Evolutionary conservation across 768 basidiomycete genomes (phyloP).

Genomic region (Clitopilus hobsonii): DNA sequence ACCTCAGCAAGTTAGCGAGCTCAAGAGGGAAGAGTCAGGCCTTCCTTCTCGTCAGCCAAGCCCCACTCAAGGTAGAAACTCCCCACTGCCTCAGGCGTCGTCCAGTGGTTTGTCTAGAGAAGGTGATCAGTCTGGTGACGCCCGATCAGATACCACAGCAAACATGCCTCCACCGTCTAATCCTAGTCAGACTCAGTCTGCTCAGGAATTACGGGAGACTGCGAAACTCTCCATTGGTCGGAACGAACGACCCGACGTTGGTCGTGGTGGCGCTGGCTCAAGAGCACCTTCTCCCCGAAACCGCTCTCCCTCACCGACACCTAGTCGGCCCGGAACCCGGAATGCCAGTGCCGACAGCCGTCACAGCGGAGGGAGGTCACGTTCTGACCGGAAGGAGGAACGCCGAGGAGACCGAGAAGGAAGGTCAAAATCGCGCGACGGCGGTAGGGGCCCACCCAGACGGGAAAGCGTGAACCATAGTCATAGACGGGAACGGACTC

Average conservation of each 20-base stretch:
- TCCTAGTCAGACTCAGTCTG: constrained; percentile 75
- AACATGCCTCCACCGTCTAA: constrained; percentile 73
- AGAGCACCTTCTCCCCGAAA: constrained; percentile 54
- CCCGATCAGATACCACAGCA: constrained; percentile 33
- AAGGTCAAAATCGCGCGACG: constrained; percentile 34
- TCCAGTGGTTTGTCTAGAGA: constrained; percentile 21
- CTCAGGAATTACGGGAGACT: constrained; percentile 77
- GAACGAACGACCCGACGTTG: constrained; percentile 37
- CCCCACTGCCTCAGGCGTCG: constrained; percentile 13
- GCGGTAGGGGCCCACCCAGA: constrained; percentile 35
- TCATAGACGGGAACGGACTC: constrained; percentile 35
- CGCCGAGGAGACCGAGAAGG: constrained; percentile 44
- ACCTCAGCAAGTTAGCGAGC: constrained; percentile 13
- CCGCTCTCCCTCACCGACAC: constrained; percentile 63
- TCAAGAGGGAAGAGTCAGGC: constrained; percentile 17
- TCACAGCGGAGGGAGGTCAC: constrained; percentile 58
- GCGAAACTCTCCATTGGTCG: constrained; percentile 63
- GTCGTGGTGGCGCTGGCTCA: constrained; percentile 45
- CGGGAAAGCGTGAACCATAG: constrained; percentile 50
- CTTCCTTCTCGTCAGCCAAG: constrained; percentile 22
- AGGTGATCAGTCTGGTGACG: constrained; percentile 36
- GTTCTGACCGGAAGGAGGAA: constrained; percentile 48
- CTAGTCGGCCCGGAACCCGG: constrained; percentile 57
- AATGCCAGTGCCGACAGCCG: constrained; percentile 72
- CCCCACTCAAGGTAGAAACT: constrained; percentile 16